Evolutionary conservation across 2,329 filamentous ascomycete species (phyloP).

Genomic region (Botryotinia calthae): DNA sequence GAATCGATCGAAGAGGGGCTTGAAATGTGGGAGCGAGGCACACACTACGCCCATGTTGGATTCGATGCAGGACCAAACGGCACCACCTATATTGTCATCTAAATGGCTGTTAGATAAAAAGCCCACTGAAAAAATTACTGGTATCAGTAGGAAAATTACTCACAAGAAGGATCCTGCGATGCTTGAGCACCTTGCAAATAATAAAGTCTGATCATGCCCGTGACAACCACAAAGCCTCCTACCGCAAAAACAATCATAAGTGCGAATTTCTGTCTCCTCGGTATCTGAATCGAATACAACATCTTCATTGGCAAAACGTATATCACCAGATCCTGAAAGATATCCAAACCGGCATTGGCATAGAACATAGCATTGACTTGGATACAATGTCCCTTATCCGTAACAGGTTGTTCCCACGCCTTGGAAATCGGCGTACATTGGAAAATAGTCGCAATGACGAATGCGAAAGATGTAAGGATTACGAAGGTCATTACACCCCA

Average conservation of each 20-base stretch:
- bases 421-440: constrained; percentile 14
- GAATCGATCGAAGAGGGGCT: constrained; percentile 16
- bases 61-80: constrained; percentile 16
- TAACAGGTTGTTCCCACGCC: not conserved
- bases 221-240: constrained; percentile 13
- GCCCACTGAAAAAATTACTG: not conserved
- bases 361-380: constrained; percentile 8
- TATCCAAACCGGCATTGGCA: constrained; percentile 12
- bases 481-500: constrained; percentile 11
- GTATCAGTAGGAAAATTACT: not conserved
- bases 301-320: constrained; percentile 15
- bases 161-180: constrained; percentile 14
- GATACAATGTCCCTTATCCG: not conserved
- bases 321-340: constrained; percentile 12
- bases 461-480: not conserved
- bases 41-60: constrained; percentile 17
- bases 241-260: constrained; percentile 15
- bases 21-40: constrained; percentile 17
- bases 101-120: not conserved
- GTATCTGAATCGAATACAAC: constrained; percentile 13
- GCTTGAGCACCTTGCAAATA: constrained; percentile 15
- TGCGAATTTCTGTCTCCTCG: constrained; percentile 11
- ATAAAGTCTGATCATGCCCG: constrained; percentile 8
- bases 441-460: constrained; percentile 4
- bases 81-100: constrained; percentile 13